Evolutionary conservation across 2,329 filamentous ascomycete species (phyloP).

Genomic region (Epichloe coenophiala): DNA sequence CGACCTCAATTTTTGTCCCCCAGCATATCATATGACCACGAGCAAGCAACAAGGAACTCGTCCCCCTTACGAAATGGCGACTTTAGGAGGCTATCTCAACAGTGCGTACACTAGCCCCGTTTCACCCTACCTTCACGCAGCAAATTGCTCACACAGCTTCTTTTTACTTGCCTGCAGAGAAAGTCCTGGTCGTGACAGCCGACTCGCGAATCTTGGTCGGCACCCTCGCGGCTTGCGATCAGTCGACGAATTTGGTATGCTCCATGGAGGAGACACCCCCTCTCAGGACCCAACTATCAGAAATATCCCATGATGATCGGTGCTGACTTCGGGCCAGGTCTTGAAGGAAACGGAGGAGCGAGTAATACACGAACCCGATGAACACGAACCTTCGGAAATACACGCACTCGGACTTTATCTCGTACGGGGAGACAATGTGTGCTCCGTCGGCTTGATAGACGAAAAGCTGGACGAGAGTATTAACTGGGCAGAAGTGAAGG

Average conservation of each 20-base stretch:
- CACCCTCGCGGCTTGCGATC: slow-evolving; percentile 72
- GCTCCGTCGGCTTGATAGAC: slow-evolving; percentile 78
- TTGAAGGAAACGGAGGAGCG: slow-evolving; percentile 74
- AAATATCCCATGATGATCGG: too few species aligned
- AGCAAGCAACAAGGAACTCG: background rate
- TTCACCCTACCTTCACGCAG: background rate
- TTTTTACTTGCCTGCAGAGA: slow-evolving; percentile 43
- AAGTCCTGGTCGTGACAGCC: slow-evolving; percentile 79
- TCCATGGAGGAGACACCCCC: too few species aligned
- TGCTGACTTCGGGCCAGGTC: slow-evolving; percentile 36
- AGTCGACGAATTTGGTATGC: slow-evolving; percentile 71
- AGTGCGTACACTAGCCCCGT: slow-evolving; percentile 17
- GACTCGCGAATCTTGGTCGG: slow-evolving; percentile 82
- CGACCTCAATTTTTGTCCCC: background rate
- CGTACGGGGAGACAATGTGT: slow-evolving; percentile 88
- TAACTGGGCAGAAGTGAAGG: slow-evolving; percentile 83
- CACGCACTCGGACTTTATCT: slow-evolving; percentile 81
- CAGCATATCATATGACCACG: background rate
- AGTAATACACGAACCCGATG: slow-evolving; percentile 75
- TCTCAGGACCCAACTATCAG: too few species aligned
- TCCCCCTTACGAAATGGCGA: slow-evolving; percentile 22
- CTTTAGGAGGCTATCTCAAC: slow-evolving; percentile 30
- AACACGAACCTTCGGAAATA: slow-evolving; percentile 66
- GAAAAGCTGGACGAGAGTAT: slow-evolving; percentile 81
- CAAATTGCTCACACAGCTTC: background rate